Base-by-base conservation (phyloP, 345 rosid species). In the Citrus hindsii region DNA sequence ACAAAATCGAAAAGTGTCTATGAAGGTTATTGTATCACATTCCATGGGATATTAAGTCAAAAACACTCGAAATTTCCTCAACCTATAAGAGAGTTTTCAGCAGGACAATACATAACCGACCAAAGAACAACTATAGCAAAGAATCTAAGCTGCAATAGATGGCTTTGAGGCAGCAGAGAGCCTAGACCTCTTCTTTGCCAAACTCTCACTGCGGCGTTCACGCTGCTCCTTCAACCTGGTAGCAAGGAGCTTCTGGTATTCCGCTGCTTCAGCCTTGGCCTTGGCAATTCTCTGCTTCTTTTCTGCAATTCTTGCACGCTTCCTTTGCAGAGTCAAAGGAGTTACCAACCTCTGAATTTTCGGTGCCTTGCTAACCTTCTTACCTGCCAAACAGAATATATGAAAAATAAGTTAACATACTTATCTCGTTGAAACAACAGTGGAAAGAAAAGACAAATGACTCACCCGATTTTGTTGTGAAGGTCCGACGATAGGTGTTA, bases 181-280 rank as follows among this genome's bases (percentile, higher is more conserved):
- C 71, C 91, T 86, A 37, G 97, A 94, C 77, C 98, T 90, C 85
- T 82, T 94, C 92, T 91, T 94, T 21, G 98, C 98, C 83, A 94
- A 85, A 83, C 97, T 94, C 86, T 94, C 95, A 65, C 98, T 94
- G 24, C 95, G 89, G 64, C 92, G 92, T 28, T 90, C 95, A 6
- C 97, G 84, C 84, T 92, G 98, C 78, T 94, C 95, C 92, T 92
- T 94, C 81, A 94, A 85, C 75, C 98, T 85, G 25, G 89, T 81
- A 32, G 94, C 95, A 22, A 94, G 97, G 82, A 94, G 98, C 77
- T 89, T 94, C 87, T 92, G 97, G 84, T 92, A 94, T 38, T 92
- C 97, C 1, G 95, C 98, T 1, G 98, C 98, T 38, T 92, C 98
- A 9, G 98, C 69, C 91, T 91, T 90, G 70, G 98, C 93, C 94